phyloP scores from a whole-genome alignment of 1,284 basidiomycete genomes.

The Naganishia sp. region DNA sequence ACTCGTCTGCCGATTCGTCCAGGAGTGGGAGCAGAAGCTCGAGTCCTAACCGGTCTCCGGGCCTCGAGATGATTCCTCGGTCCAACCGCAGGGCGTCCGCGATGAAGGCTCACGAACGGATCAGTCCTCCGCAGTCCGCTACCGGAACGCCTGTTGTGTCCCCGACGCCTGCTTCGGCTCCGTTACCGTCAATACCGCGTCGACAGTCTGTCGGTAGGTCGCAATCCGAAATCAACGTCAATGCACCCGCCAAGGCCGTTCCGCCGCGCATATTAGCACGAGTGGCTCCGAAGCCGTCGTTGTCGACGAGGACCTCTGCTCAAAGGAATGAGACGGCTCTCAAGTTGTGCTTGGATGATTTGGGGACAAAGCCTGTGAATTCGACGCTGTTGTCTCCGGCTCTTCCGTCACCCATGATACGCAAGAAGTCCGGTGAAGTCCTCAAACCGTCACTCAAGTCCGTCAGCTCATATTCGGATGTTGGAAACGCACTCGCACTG shows the following conservation, averaged over 20 bases:
- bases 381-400: conserved; percentile 35
- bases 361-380: conserved; percentile 32
- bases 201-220: conserved; percentile 33
- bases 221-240: conserved; percentile 32
- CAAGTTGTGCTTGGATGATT: conserved; percentile 51
- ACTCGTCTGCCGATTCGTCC: conserved; percentile 40
- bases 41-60: conserved; percentile 16
- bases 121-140: conserved; percentile 21
- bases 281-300: conserved; percentile 16
- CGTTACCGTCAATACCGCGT: conserved; percentile 13
- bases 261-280: conserved; percentile 25
- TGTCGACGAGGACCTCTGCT: conserved; percentile 31
- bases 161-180: conserved; percentile 23
- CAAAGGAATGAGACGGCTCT: conserved; percentile 45
- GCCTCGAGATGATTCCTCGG: conserved; percentile 25
- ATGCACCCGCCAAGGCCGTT: conserved; percentile 28
- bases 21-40: conserved; percentile 36
- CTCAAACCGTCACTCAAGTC: conserved; percentile 88
- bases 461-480: conserved; percentile 57
- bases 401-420: conserved; percentile 57
- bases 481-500: conserved; percentile 59
- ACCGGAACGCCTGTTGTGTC: conserved; percentile 10
- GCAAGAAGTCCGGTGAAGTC: conserved; percentile 90
- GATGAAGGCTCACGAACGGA: conserved; percentile 5
- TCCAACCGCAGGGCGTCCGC: conserved; percentile 25